A percentile compares a stretch with the other conserved stretches of the same genome.
Evolutionary conservation across 1,284 basidiomycete species (phyloP).

Genomic region (Leucoagaricus sp.): DNA sequence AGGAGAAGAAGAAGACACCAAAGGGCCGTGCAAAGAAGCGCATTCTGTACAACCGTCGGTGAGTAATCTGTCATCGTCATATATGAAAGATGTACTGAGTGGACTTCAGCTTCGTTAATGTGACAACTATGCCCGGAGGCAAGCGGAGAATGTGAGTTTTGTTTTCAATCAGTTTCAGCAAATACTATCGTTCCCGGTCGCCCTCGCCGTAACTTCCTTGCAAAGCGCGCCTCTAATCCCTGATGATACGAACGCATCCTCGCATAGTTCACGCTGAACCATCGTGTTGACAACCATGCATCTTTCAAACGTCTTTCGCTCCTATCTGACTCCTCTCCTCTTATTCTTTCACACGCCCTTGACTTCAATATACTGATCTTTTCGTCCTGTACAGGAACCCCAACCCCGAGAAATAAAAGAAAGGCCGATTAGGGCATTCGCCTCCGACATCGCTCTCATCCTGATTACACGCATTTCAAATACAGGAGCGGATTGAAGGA

Average conservation of each 20-base stretch:
- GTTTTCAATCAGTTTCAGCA: conserved; percentile 20
- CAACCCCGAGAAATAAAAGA: conserved; percentile 78
- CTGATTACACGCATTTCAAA: background rate
- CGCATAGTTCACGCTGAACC: conserved; percentile 95
- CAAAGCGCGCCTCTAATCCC: conserved; percentile 6
- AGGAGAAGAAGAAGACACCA: conserved; percentile 97
- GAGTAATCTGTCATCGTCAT: conserved; percentile 20
- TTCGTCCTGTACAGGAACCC: conserved; percentile 60
- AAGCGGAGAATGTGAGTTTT: conserved; percentile 93
- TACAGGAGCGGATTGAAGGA: background rate
- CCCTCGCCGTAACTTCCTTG: conserved; percentile 1
- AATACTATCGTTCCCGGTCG: conserved; percentile 9
- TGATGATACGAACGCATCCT: conserved; percentile 67
- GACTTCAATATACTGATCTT: conserved; percentile 28
- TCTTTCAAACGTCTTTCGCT: conserved; percentile 87
- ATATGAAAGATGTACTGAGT: background rate
- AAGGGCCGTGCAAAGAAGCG: conserved; percentile 98
- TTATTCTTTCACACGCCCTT: conserved; percentile 5
- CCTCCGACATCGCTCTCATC: background rate
- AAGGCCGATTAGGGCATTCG: background rate
- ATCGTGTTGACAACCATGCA: conserved; percentile 77
- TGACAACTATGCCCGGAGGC: conserved; percentile 86
- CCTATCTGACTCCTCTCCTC: conserved; percentile 70
- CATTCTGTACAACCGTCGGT: conserved; percentile 93
- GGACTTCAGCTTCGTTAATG: conserved; percentile 85